phyloP scores from a whole-genome alignment of 106 monocot species.

The Platanthera zijinensis region DNA sequence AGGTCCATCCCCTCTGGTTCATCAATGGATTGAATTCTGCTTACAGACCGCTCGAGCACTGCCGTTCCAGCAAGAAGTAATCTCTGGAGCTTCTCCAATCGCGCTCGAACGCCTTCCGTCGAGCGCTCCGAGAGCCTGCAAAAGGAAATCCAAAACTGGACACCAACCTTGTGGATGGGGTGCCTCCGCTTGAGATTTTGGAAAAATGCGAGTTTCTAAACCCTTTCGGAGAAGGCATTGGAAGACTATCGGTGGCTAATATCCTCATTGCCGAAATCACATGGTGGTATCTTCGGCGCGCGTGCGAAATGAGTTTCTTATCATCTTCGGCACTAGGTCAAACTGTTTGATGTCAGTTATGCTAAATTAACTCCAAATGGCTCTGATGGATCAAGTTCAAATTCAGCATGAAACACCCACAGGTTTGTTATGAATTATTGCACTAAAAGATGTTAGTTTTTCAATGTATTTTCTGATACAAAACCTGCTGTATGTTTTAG shows the following conservation, averaged over 20 bases:
- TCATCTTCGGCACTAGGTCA: not conserved
- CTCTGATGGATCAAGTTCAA: not conserved
- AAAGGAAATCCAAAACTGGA: conserved; percentile 43
- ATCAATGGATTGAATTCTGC: conserved; percentile 97
- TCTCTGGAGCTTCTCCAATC: conserved; percentile 67
- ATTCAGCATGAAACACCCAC: not conserved
- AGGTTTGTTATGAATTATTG: no score
- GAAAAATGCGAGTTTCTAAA: conserved; percentile 70
- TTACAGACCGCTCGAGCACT: conserved; percentile 55
- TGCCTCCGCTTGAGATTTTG: conserved; percentile 61
- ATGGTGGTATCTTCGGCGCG: conserved; percentile 24
- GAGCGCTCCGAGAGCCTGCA: conserved; percentile 5
- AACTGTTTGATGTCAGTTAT: not conserved
- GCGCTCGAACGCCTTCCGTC: conserved; percentile 16
- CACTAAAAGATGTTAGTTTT: no score
- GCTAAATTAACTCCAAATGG: not conserved
- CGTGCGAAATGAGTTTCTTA: not conserved
- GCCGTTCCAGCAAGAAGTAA: conserved; percentile 63
- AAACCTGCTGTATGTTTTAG: no score
- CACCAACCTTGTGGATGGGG: conserved; percentile 50
- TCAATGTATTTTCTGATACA: no score
- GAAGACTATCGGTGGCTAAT: conserved; percentile 68
- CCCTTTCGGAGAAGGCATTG: conserved; percentile 54
- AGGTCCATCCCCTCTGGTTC: conserved; percentile 70
- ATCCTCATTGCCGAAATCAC: conserved; percentile 35